Base-by-base conservation (phyloP, 2,329 filamentous ascomycete genomes). In the Hypoxylon sp. region DNA sequence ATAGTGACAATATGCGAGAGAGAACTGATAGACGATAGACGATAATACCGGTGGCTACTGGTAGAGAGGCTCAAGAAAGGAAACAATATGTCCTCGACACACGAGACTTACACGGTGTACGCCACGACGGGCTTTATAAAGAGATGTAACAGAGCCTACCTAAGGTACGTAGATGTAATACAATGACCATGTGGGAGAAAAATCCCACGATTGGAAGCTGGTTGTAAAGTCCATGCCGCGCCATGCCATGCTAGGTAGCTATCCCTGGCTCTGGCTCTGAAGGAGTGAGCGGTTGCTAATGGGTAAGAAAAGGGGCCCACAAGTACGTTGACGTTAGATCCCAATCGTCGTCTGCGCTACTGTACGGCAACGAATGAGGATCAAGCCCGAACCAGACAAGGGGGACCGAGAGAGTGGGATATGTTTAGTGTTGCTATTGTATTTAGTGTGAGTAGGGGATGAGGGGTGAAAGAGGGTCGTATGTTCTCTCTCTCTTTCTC, bases 181-280 rank as follows among this genome's bases (percentile, higher is more conserved):
- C 59, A 17, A 26, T 54, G 49, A 26, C 56, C 37, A 54, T 65
- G 54, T 59, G 54, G 59, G 50, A 65, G 7, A 51, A 32, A 30
- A 61, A 28, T 62, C 54, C 63, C 59, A 64, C 54, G 65, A 68
- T 62, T 53, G 63, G 63, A 61, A 68, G 59, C 46, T 62, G 48
- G 44, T 53, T 51, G 37, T 54, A 63, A 63, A n/a, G 59, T 55
- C 56, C 63, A 66, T 64, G 57, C 57, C 60, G 61, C 59, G 62
- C 62, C 59, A 58, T 56, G 30, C 57, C 64, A 56, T 63, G 48
- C 26, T 51, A 64, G 24, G 4, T 26, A 64, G 24, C 24, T 26
- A 64, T 56, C 59, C 61, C 64, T 63, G 59, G 56, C 41, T 34
- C 49, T 60, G 59, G 56, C 41, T 34, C 49, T 60, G 55, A 56